These are phyloP conservation scores for Sphaerosporella brunnea DNA, from an alignment of 495 filamentous ascomycete genomes.

Conservation along the genomic window DNA sequence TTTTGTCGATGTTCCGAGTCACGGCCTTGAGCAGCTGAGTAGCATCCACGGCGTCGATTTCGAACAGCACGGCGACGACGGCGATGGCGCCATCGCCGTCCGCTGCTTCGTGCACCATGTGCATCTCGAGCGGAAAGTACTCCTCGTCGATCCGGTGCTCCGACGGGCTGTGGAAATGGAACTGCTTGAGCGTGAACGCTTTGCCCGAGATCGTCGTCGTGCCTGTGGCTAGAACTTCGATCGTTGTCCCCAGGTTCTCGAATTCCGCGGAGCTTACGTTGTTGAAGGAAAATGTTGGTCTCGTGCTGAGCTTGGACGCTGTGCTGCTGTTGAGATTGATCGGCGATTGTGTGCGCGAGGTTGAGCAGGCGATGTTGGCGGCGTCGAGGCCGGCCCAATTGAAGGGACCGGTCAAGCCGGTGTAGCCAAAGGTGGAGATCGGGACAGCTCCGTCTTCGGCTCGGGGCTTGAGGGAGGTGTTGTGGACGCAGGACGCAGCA, in stretches of 20 bases:
- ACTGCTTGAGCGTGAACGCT: constrained; percentile 40
- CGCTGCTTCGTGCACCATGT: constrained; percentile 43
- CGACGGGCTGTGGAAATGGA: constrained; percentile 53
- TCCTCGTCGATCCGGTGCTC: constrained; percentile 44
- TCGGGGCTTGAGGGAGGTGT: constrained; percentile 18
- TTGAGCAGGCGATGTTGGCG: constrained; percentile 22
- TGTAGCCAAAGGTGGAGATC: constrained; percentile 25
- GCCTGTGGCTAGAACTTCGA: constrained; percentile 27
- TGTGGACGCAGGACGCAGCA: constrained; percentile 20
- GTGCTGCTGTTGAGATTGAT: constrained; percentile 22
- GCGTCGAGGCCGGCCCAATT: constrained; percentile 23
- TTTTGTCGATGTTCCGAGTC: constrained; percentile 34
- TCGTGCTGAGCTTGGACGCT: constrained; percentile 8
- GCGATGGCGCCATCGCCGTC: constrained; percentile 31
- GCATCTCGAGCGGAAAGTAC: constrained; percentile 43
- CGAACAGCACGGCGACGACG: constrained; percentile 44
- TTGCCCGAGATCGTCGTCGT: constrained; percentile 31
- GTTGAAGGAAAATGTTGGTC: constrained; percentile 15
- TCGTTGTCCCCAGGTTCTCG: constrained; percentile 26
- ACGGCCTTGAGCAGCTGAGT: constrained; percentile 38
- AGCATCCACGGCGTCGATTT: constrained; percentile 32
- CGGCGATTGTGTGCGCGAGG: constrained; percentile 21
- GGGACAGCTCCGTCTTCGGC: constrained; percentile 15
- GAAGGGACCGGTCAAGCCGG: constrained; percentile 20
- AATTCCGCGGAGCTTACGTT: constrained; percentile 23